A percentile compares a stretch with the other conserved stretches of the same genome.
Conservation (phyloP, 257 asterid species). For the Verbascum thapsus region DNA sequence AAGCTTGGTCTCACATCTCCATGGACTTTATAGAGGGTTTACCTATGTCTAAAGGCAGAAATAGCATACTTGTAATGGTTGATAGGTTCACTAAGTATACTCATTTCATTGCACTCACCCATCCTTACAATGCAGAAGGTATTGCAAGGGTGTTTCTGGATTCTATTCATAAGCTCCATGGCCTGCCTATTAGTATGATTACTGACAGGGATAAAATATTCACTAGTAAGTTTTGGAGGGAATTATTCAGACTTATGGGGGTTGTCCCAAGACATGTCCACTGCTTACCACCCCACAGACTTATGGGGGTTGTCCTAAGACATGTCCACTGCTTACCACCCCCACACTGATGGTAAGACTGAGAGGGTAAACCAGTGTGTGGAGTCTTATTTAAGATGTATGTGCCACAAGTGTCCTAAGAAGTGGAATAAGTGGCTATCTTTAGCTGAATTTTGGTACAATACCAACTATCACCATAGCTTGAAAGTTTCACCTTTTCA, state of each 20-base stretch:
- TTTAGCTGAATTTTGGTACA: neutral
- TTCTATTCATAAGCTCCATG: neutral
- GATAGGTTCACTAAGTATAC: neutral
- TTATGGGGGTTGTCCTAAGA: too few relatives aligned
- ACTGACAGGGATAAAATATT: neutral
- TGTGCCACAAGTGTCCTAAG: neutral
- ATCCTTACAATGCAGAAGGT: neutral
- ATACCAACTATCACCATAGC: neutral
- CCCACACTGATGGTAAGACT: constrained; percentile 3
- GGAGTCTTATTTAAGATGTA: neutral
- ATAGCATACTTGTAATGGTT: neutral
- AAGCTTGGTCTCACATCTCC: neutral
- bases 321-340: neutral
- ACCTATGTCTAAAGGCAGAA: neutral
- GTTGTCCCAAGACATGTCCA: too few relatives aligned
- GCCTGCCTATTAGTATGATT: neutral
- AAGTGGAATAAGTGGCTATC: neutral
- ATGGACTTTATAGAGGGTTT: constrained; percentile 8
- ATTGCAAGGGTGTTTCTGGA: neutral
- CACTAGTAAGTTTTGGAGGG: constrained; percentile 3
- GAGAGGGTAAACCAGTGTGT: neutral
- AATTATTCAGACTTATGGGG: neutral
- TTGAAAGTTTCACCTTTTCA: neutral
- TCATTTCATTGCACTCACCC: neutral
- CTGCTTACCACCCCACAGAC: too few relatives aligned